Base-by-base conservation (phyloP, 306 rosid genomes). In the Corylus avellana region DNA sequence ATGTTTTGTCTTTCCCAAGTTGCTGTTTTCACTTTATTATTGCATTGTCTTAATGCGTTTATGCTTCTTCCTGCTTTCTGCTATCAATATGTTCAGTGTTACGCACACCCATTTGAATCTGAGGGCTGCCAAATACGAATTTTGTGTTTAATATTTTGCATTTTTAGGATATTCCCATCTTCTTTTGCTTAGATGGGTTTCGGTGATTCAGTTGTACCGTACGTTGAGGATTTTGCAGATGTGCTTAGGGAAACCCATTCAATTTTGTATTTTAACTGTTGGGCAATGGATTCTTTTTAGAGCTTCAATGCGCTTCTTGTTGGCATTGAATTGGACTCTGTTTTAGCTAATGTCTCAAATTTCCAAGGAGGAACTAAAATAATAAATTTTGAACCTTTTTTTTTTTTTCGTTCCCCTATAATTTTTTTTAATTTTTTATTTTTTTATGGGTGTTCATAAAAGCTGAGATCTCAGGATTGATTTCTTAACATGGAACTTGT, bases 71-170 rank as follows among this genome's bases (percentile, higher is more conserved):
- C 55, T 39, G 47, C 74, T 78, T 8, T 42, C 11, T 32, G 75
- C 25, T 39, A 1, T 27, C n/a, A 39, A 69, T 18, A 57, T 5
- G 54, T 54, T 58, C 57, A 8, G 51, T 78, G 39, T 83, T 70
- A 42, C 61, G 59, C 16, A 55, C 59, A 49, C 77, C 80, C 80
- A 58, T 75, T 78, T 82, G 59, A 35, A 67, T 78, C 75, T 39
- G 35, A 18, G 42, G 63, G 59, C 77, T 20, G 18, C 66, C 20
- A n/a, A n/a, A 22, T 25, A 25, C 35, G 66, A 58, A 22, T 59
- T 59, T 25, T 5, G 7, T 17, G n/a, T 20, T 56, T 8, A 56
- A 22, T 17, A 42, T 56, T 8, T 56, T 56, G 62, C n/a, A 8
- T 5, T 56, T 25, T 59, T 22, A 3, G 5, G 66, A 59, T 22